Evolutionary conservation across 2,329 filamentous ascomycete genomes (phyloP), one percentile per base, ranked within the genome.

Genomic region (Aspergillus niger): DNA sequence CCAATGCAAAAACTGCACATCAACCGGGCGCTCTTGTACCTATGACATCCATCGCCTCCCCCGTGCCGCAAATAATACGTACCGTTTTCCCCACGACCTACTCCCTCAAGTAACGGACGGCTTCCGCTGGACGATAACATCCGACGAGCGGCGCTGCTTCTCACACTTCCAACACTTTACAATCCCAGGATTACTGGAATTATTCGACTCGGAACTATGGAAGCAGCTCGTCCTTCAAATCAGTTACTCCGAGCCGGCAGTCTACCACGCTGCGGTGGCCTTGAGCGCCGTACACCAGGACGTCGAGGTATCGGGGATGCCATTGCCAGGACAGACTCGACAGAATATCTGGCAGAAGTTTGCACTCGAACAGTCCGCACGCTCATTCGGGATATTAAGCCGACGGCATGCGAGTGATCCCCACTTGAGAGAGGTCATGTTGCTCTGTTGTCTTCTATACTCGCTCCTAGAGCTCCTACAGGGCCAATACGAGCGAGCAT

Each of bases 121-220:
- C 13, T 39, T 59, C 8, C 52, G 36, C 32, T 49, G 51, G 52
- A 5, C 47, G 7, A 50, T 49, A 13, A 59, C 41, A 15, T 43
- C 44, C 2, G 58, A 59, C 7, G 58, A 59, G 36, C 58, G 52
- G 13, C 58, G 58, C 7, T 55, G 58, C 17, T 59, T 59, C 17
- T 49, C 51, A 4, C 48, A 50, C 24, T 59, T 59, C 13, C 58
- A 59, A 44, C 22, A 55, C 43, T 51, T 49, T 15, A 59, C 52
- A 1, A 43, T 59, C 17, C 58, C 58, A 2, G 32, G 50, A 1
- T 15, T 59, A 2, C 28, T 52, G 11, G 44, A 26, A 4, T 28
- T 59, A 3, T 56, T 55, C 28, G 43, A 51, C 13, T 55, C 52
- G 2, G 0, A 13, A 5, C 17, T 59, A 5, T 59, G 58, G 58